phyloP scores from a whole-genome alignment of 108 stramenopile genomes.

The Discostella stelligeroides region DNA sequence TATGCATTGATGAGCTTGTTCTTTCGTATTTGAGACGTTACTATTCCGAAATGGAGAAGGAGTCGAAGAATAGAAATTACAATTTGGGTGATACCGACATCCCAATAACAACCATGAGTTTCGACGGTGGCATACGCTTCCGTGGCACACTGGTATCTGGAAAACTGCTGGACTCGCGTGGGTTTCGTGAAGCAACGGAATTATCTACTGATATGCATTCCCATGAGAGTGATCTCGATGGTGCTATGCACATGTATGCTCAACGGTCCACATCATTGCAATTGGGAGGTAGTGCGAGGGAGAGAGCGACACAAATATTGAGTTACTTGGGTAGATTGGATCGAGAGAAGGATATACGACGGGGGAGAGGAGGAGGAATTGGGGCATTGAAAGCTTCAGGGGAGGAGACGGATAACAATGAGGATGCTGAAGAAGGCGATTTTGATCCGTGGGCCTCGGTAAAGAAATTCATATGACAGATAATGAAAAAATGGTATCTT shows the following conservation, averaged over 20 bases:
- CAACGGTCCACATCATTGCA: slow-evolving; percentile 50
- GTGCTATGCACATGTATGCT: slow-evolving; percentile 65
- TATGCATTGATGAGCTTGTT: slow-evolving; percentile 76
- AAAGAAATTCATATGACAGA: slow-evolving; percentile 28
- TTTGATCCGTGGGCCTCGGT: slow-evolving; percentile 82
- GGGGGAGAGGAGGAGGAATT: slow-evolving; percentile 7
- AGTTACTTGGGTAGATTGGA: slow-evolving; percentile 66
- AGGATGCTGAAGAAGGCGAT: slow-evolving; percentile 33
- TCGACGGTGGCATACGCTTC: slow-evolving; percentile 77
- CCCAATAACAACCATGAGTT: slow-evolving; percentile 18
- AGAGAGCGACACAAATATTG: slow-evolving; percentile 75
- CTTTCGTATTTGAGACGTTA: slow-evolving; percentile 48
- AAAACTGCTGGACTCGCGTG: slow-evolving; percentile 67
- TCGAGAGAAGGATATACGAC: slow-evolving; percentile 47
- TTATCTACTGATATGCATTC: slow-evolving; percentile 77
- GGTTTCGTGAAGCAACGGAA: slow-evolving; percentile 66
- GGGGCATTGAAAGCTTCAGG: slow-evolving; percentile 8
- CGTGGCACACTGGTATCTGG: slow-evolving; percentile 74
- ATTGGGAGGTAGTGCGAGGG: slow-evolving; percentile 61
- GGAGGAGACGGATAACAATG: slow-evolving; percentile 20
- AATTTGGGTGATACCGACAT: neutral
- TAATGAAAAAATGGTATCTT: neutral
- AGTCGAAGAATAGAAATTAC: slow-evolving; percentile 7
- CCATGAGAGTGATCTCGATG: slow-evolving; percentile 71
- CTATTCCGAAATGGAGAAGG: slow-evolving; percentile 24